These are phyloP conservation scores for Rhizopogon roseolus DNA, from an alignment of 768 basidiomycete genomes.

Conservation along the genomic window DNA sequence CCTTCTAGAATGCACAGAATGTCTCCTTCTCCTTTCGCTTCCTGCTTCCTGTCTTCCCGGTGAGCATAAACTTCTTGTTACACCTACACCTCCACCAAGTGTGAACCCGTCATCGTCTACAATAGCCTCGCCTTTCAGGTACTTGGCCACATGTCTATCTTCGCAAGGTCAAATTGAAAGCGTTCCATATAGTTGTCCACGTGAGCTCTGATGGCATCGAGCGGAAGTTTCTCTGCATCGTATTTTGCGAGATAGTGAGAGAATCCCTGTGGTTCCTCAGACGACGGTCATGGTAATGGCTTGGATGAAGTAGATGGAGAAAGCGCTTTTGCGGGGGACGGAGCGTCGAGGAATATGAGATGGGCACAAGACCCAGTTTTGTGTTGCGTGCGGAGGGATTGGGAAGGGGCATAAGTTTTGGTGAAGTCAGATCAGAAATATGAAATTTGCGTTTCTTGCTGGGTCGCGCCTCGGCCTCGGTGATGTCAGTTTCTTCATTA, in stretches of 20 bases:
- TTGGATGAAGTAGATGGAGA: conserved; percentile 37
- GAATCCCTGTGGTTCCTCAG: conserved; percentile 62
- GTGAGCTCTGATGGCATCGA: conserved; percentile 67
- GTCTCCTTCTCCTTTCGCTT: too few relatives aligned
- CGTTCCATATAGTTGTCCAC: conserved; percentile 74
- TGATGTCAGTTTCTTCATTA: too few relatives aligned
- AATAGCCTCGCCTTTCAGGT: conserved; percentile 78
- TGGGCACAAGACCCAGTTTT: conserved; percentile 65
- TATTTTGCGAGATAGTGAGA: conserved; percentile 69
- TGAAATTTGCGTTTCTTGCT: conserved; percentile 28
- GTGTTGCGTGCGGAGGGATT: conserved; percentile 49
- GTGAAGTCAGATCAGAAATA: conserved; percentile 26
- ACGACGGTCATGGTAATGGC: conserved; percentile 60
- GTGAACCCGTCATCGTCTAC: too few relatives aligned
- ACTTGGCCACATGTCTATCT: conserved; percentile 61
- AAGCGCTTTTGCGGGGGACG: conserved; percentile 68
- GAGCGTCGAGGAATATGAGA: conserved; percentile 63
- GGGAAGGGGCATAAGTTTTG: conserved; percentile 53
- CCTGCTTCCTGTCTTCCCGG: too few relatives aligned
- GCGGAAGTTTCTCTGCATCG: too few relatives aligned
- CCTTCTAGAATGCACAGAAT: conserved; percentile 89
- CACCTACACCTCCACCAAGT: too few relatives aligned
- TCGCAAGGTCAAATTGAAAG: conserved; percentile 56
- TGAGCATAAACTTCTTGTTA: too few relatives aligned
- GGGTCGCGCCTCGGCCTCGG: conserved; percentile 11